A percentile compares a stretch with the other conserved stretches of the same genome.
Evolutionary conservation across 2,329 filamentous ascomycete species (phyloP).

Genomic region (Aspergillus hiratsukae): DNA sequence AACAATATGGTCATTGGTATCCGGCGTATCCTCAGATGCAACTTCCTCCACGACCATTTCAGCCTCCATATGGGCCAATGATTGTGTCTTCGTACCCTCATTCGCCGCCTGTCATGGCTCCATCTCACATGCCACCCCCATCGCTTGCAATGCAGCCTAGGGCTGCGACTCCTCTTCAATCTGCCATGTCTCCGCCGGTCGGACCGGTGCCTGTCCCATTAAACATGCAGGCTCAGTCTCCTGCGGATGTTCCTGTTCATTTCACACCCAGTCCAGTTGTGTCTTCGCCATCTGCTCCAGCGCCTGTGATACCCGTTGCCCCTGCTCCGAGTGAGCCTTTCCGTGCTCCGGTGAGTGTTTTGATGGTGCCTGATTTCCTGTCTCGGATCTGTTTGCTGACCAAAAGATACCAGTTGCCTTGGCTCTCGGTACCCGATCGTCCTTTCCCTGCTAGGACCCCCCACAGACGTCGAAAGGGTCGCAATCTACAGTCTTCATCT

Average conservation of each 20-base stretch:
- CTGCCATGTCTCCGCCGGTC: constrained; percentile 33
- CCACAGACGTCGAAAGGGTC: constrained; percentile 42
- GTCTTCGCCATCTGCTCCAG: constrained; percentile 28
- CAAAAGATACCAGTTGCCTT: constrained; percentile 47
- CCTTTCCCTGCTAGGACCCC: constrained; percentile 52
- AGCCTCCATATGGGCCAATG: constrained; percentile 39
- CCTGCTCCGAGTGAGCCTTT: constrained; percentile 41
- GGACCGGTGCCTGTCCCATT: constrained; percentile 23
- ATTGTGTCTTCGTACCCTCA: constrained; percentile 43
- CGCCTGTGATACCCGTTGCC: constrained; percentile 19
- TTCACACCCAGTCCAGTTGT: constrained; percentile 28
- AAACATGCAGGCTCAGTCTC: constrained; percentile 26
- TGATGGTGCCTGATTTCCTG: neutral
- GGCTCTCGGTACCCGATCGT: constrained; percentile 54
- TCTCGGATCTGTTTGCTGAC: constrained; percentile 8
- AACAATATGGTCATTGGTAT: constrained; percentile 46
- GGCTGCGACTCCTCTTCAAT: constrained; percentile 34
- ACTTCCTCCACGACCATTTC: constrained; percentile 37
- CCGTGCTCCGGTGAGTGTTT: constrained; percentile 44
- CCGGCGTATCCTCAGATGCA: constrained; percentile 39
- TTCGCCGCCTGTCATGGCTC: constrained; percentile 37
- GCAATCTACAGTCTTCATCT: constrained; percentile 30
- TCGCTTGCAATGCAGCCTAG: constrained; percentile 34
- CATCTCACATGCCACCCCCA: constrained; percentile 33
- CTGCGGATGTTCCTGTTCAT: constrained; percentile 20